phyloP scores from a whole-genome alignment of 2,329 filamentous ascomycete species.

The Calonectria ilicicola region DNA sequence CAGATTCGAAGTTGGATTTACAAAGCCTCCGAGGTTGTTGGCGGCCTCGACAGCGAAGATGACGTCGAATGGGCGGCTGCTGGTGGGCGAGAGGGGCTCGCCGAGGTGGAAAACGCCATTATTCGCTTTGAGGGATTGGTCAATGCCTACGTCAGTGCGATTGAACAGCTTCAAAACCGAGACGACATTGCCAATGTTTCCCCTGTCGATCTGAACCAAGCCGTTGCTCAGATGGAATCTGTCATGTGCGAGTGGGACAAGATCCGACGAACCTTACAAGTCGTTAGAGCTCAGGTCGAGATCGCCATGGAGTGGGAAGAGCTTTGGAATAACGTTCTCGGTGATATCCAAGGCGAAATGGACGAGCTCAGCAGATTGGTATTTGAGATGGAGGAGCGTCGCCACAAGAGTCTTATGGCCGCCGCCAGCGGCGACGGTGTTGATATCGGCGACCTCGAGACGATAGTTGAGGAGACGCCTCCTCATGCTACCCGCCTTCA shows the following conservation, averaged over 20 bases:
- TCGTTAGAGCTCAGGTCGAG: slow-evolving; percentile 90
- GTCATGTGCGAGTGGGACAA: slow-evolving; percentile 87
- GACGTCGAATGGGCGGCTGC: slow-evolving; percentile 97
- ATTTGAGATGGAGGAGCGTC: slow-evolving; percentile 97
- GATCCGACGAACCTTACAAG: slow-evolving; percentile 82
- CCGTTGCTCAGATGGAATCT: slow-evolving; percentile 89
- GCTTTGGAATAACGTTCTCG: slow-evolving; percentile 92
- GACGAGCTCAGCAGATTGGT: slow-evolving; percentile 84
- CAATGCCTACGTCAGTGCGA: slow-evolving; percentile 92
- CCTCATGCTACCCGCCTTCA: slow-evolving; percentile 63
- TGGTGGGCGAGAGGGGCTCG: slow-evolving; percentile 84
- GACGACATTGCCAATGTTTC: slow-evolving; percentile 80
- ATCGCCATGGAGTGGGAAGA: slow-evolving; percentile 99
- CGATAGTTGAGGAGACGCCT: slow-evolving; percentile 90
- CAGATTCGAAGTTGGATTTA: slow-evolving; percentile 95
- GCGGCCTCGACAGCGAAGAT: slow-evolving; percentile 91
- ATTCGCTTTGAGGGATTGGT: slow-evolving; percentile 88
- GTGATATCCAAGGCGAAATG: slow-evolving; percentile 90
- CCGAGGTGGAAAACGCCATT: slow-evolving; percentile 80
- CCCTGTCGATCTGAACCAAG: slow-evolving; percentile 76
- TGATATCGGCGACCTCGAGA: slow-evolving; percentile 91
- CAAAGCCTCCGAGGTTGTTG: slow-evolving; percentile 90
- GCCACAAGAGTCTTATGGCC: slow-evolving; percentile 81
- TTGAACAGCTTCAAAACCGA: slow-evolving; percentile 88
- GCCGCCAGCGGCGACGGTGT: slow-evolving; percentile 70